Conservation (phyloP, 2,329 filamentous ascomycete genomes). For the Fusarium buxicola region DNA sequence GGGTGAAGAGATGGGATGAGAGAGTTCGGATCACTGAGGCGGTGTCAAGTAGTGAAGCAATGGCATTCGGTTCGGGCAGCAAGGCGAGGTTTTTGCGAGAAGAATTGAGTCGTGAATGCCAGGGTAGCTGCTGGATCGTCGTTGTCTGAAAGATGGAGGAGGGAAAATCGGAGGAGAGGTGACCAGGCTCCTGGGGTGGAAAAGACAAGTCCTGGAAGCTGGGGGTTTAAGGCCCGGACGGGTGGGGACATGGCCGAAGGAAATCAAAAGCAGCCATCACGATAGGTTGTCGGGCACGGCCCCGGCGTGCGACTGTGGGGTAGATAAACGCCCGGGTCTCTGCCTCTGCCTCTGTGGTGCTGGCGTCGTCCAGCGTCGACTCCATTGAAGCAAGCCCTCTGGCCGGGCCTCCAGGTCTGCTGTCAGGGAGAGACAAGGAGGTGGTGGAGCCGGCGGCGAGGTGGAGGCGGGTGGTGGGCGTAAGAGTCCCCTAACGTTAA, state of each 20-base stretch:
- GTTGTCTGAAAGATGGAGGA: constrained; percentile 32
- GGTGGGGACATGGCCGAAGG: constrained; percentile 36
- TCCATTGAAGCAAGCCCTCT: too few species aligned
- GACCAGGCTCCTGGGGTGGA: constrained; percentile 36
- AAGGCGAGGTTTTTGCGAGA: constrained; percentile 7
- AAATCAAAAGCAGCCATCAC: constrained; percentile 41
- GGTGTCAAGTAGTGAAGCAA: constrained; percentile 9
- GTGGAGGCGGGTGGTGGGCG: constrained; percentile 27
- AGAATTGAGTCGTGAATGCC: constrained; percentile 9
- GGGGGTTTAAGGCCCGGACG: constrained; percentile 43
- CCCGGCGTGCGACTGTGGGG: constrained; percentile 45
- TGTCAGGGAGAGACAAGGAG: constrained; percentile 19
- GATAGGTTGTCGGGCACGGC: constrained; percentile 42
- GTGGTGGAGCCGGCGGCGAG: constrained; percentile 33
- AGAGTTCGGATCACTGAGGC: constrained; percentile 24
- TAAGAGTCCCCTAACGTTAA: constrained; percentile 18
- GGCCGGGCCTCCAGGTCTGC: constrained; percentile 12
- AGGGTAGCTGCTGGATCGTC: constrained; percentile 16
- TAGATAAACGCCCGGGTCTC: constrained; percentile 37
- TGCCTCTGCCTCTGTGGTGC: constrained; percentile 6
- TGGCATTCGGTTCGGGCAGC: constrained; percentile 8
- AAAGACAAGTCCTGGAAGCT: constrained; percentile 44
- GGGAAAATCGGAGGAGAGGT: constrained; percentile 34
- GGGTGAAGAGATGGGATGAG: constrained; percentile 25
- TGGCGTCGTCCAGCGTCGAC: constrained; percentile 27